These are phyloP conservation scores for Neostapfia colusana DNA, from an alignment of 176 grass and related monocot species.

Conservation along the genomic window DNA sequence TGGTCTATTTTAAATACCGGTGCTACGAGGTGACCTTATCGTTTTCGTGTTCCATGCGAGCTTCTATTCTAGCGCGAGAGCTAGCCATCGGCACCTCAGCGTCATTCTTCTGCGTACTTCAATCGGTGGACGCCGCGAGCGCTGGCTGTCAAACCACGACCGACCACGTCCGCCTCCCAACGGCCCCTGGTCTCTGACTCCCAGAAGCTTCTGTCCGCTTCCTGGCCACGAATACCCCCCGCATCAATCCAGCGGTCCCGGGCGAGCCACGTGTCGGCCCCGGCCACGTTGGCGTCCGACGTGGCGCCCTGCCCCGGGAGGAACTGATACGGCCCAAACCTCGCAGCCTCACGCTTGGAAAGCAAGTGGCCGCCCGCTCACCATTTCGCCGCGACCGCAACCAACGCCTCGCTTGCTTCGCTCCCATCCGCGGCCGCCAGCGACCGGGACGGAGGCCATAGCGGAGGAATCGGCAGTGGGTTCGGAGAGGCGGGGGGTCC, in stretches of 20 bases:
- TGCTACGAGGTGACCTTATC: not conserved
- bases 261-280: constrained; percentile 44
- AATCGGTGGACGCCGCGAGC: constrained; percentile 43
- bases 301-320: constrained; percentile 55
- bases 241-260: constrained; percentile 48
- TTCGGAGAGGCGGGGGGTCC: not conserved
- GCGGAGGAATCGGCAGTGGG: not conserved
- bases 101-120: constrained; percentile 21
- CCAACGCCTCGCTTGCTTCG: not conserved
- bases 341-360: constrained; percentile 48
- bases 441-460: not conserved
- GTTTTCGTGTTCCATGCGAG: not conserved
- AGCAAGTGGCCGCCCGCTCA: constrained; percentile 27
- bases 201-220: constrained; percentile 77
- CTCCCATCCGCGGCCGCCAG: constrained; percentile 24
- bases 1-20: not conserved
- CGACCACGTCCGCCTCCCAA: too few species aligned
- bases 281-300: constrained; percentile 51
- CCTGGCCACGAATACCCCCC: constrained; percentile 55
- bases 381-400: constrained; percentile 36
- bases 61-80: not conserved
- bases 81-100: not conserved
- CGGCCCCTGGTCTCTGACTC: constrained; percentile 47
- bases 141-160: constrained; percentile 23
- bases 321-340: constrained; percentile 73